These are phyloP conservation scores for Cordyceps tenuipes DNA, from an alignment of 2,329 filamentous ascomycete genomes.

Conservation along the genomic window DNA sequence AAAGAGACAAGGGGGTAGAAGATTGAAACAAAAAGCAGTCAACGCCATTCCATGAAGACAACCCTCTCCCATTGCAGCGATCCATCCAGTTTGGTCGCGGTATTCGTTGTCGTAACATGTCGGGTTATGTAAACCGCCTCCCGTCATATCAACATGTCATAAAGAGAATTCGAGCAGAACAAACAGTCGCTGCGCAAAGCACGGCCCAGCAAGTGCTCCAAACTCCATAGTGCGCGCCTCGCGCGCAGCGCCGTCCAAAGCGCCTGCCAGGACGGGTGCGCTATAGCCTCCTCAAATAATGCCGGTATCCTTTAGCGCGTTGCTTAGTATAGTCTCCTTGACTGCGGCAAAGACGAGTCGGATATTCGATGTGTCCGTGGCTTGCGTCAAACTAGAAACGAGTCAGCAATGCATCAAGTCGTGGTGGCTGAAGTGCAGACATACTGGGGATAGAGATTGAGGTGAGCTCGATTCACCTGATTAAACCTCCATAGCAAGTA, in stretches of 20 bases:
- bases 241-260: neutral
- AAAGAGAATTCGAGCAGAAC: neutral
- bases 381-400: constrained; percentile 75
- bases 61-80: neutral
- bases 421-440: constrained; percentile 23
- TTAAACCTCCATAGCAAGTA: constrained; percentile 98
- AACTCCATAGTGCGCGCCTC: constrained; percentile 1
- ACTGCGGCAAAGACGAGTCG: constrained; percentile 95
- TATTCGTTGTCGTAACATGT: constrained; percentile 9
- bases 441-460: constrained; percentile 97
- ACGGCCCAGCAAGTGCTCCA: constrained; percentile 9
- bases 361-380: constrained; percentile 97
- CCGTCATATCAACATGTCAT: constrained; percentile 9
- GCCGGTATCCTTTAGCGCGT: constrained; percentile 94
- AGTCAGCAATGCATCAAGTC: constrained; percentile 13
- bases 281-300: constrained; percentile 57
- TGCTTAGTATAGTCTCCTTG: constrained; percentile 97
- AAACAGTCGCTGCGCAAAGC: neutral
- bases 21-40: neutral
- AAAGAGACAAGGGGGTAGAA: neutral
- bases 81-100: neutral
- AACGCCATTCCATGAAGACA: constrained; percentile 10
- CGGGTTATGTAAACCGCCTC: constrained; percentile 8
- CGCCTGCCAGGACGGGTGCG: neutral
- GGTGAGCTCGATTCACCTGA: constrained; percentile 90